A percentile compares a stretch with the other conserved stretches of the same genome.
Conservation (phyloP, 345 rosid species). For the Pelargonium nanum region DNA sequence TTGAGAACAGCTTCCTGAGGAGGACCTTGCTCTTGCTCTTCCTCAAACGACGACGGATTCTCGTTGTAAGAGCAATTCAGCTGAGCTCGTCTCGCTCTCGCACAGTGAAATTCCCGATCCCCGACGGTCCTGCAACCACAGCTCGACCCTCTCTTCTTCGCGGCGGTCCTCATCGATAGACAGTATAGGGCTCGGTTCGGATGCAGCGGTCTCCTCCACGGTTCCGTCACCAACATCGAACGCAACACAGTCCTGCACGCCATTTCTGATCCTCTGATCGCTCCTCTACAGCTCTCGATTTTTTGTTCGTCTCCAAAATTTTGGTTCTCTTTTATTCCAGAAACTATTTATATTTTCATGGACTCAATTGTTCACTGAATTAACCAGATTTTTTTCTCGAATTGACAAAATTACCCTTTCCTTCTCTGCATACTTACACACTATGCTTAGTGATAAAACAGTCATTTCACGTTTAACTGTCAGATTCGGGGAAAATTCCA, state of each 20-base stretch:
- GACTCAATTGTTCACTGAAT: not conserved
- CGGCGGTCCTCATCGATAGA: slow-evolving; percentile 17
- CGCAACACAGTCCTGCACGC: slow-evolving; percentile 67
- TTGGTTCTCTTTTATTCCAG: not conserved
- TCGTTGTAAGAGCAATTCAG: slow-evolving; percentile 31
- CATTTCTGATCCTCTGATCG: slow-evolving; percentile 24
- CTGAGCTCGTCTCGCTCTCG: slow-evolving; percentile 11
- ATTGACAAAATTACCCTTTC: not conserved
- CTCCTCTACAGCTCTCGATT: not conserved
- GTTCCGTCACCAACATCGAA: slow-evolving; percentile 42
- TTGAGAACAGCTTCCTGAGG: slow-evolving; percentile 94
- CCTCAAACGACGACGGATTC: slow-evolving; percentile 13
- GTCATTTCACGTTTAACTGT: not conserved
- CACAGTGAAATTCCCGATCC: slow-evolving; percentile 20
- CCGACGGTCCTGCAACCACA: slow-evolving; percentile 21
- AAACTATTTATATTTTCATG: not conserved
- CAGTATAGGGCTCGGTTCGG: slow-evolving; percentile 21
- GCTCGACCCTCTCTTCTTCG: slow-evolving; percentile 14
- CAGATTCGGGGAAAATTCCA: not conserved
- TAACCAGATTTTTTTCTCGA: not conserved
- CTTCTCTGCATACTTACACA: not conserved
- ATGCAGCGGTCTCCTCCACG: slow-evolving; percentile 34
- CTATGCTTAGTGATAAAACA: not conserved
- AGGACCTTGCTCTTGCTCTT: slow-evolving; percentile 55
- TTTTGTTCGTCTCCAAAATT: not conserved